Percentiles rank a stretch among this genome's conserved stretches.
phyloP scores from a whole-genome alignment of 2,329 filamentous ascomycete genomes.

The Pseudogymnoascus sp. region DNA sequence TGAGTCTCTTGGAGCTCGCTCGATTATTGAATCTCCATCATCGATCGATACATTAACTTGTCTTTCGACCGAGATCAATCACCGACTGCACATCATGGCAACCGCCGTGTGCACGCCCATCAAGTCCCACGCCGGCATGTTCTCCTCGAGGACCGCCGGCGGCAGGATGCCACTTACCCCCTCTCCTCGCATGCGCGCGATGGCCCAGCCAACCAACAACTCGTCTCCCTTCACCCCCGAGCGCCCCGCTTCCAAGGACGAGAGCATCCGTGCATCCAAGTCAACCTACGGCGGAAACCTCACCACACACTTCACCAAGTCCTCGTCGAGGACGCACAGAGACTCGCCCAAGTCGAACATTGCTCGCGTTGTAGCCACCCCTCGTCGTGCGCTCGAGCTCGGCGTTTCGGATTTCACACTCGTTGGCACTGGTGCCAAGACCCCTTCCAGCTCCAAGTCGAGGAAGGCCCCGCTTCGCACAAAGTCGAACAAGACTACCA shows the following conservation, averaged over 20 bases:
- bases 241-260: conserved; percentile 44
- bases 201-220: conserved; percentile 42
- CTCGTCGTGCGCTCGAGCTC: conserved; percentile 75
- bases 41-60: conserved; percentile 41
- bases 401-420: conserved; percentile 89
- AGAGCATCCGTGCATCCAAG: conserved; percentile 49
- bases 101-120: conserved; percentile 80
- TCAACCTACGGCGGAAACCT: conserved; percentile 76
- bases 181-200: conserved; percentile 62
- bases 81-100: conserved; percentile 59
- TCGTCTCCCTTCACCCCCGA: conserved; percentile 74
- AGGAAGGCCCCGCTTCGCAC: conserved; percentile 45
- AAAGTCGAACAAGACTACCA: conserved; percentile 63
- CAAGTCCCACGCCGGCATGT: conserved; percentile 90
- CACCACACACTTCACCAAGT: conserved; percentile 68
- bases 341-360: conserved; percentile 98
- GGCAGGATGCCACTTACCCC: conserved; percentile 92
- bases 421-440: conserved; percentile 69
- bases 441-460: conserved; percentile 48
- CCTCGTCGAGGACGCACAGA: conserved; percentile 58
- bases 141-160: conserved; percentile 86
- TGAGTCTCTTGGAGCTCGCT: conserved; percentile 52
- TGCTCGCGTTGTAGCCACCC: conserved; percentile 59
- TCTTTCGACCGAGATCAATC: conserved; percentile 37
- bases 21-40: conserved; percentile 26